Evolutionary conservation across 805 yeast genomes (phyloP).

Genomic region (Maudiozyma turicensis): DNA sequence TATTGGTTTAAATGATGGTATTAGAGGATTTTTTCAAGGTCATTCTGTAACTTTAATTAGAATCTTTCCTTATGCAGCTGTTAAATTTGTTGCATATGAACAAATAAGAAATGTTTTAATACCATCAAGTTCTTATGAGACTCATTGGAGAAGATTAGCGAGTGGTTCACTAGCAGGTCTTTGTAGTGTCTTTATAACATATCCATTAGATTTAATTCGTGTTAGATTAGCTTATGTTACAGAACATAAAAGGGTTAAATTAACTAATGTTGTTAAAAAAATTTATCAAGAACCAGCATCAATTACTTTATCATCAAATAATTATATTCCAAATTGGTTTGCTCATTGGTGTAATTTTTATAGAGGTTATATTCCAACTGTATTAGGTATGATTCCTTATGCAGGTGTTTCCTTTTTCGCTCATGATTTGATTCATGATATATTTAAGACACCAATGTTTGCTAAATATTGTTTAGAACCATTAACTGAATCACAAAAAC

Average conservation of each 20-base stretch:
- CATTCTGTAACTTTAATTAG: constrained; percentile 88
- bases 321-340: constrained; percentile 30
- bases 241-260: constrained; percentile 23
- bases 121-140: constrained; percentile 65
- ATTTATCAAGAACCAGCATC: constrained; percentile 28
- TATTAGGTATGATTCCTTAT: constrained; percentile 92
- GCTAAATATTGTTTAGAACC: constrained; percentile 40
- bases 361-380: constrained; percentile 89
- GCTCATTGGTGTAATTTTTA: constrained; percentile 57
- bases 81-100: constrained; percentile 93
- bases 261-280: constrained; percentile 21
- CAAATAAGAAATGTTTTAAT: constrained; percentile 75
- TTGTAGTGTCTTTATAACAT: constrained; percentile 76
- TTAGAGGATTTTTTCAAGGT: constrained; percentile 81
- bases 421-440: constrained; percentile 84
- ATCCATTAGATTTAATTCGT: constrained; percentile 83
- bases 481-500: constrained; percentile 16
- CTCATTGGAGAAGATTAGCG: constrained; percentile 66
- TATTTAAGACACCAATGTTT: constrained; percentile 55
- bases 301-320: constrained; percentile 25
- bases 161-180: constrained; percentile 91
- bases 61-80: constrained; percentile 94
- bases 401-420: constrained; percentile 96
- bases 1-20: constrained; percentile 62
- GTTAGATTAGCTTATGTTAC: constrained; percentile 91